Conservation (phyloP, 192 early-diverging fungal species). For the Helicostylum pulchrum region DNA sequence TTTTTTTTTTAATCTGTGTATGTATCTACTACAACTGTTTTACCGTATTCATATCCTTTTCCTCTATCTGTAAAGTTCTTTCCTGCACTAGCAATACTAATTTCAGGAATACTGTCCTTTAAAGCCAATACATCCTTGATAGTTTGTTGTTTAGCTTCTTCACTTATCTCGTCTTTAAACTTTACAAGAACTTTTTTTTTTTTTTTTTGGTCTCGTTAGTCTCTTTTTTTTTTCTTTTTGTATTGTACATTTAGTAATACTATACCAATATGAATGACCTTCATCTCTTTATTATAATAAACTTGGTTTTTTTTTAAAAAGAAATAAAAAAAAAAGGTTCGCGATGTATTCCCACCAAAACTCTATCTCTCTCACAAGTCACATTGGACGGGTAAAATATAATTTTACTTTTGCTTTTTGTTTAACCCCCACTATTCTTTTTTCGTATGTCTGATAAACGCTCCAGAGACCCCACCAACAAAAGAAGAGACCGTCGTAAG, state of each 20-base stretch:
- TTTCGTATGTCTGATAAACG: background rate
- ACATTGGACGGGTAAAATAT: too few relatives aligned
- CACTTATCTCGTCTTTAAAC: slow-evolving; percentile 25
- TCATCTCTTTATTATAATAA: slow-evolving; percentile 13
- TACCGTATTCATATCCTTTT: slow-evolving; percentile 30
- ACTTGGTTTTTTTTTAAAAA: background rate
- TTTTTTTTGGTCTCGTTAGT: background rate
- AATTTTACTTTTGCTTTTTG: too few relatives aligned
- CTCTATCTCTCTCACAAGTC: too few relatives aligned
- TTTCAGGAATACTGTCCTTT: slow-evolving; percentile 28
- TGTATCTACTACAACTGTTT: background rate
- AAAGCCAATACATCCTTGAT: slow-evolving; percentile 22
- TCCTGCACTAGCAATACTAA: slow-evolving; percentile 24
- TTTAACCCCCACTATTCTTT: too few relatives aligned
- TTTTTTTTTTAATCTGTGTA: background rate
- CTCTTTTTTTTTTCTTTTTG: background rate
- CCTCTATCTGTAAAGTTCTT: slow-evolving; percentile 31
- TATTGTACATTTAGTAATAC: background rate
- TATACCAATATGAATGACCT: slow-evolving; percentile 23
- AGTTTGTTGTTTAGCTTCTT: slow-evolving; percentile 16
- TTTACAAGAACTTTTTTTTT: slow-evolving; percentile 25
- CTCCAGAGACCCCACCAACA: background rate
- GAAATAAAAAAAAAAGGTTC: background rate
- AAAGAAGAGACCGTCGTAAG: slow-evolving; percentile 15
- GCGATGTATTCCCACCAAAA: background rate